These are phyloP conservation scores for Hevea brasiliensis DNA, from an alignment of 345 rosid genomes.

Conservation along the genomic window DNA sequence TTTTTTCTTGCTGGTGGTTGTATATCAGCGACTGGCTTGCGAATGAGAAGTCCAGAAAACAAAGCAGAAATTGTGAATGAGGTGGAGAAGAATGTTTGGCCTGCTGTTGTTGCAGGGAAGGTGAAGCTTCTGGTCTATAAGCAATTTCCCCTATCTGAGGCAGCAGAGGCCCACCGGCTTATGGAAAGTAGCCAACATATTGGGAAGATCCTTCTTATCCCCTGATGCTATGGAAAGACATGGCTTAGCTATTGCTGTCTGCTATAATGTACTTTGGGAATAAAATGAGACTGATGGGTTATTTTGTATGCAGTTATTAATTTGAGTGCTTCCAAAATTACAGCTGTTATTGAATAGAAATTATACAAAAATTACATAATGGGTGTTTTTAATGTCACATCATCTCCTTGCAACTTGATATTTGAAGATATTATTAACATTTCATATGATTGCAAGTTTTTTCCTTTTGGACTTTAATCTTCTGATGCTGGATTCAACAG, in stretches of 20 bases:
- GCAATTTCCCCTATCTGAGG: constrained; percentile 51
- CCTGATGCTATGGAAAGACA: constrained; percentile 27
- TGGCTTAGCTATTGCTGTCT: no score
- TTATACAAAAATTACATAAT: no score
- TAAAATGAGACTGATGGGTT: neutral
- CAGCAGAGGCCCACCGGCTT: constrained; percentile 69
- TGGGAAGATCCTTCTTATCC: constrained; percentile 73
- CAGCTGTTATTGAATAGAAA: neutral
- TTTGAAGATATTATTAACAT: no score
- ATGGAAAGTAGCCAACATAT: constrained; percentile 76
- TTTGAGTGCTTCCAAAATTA: neutral
- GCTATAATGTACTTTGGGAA: neutral
- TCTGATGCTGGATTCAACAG: no score
- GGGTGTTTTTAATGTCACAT: no score
- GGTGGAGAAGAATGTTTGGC: constrained; percentile 83
- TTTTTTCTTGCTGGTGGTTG: neutral
- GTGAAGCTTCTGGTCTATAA: constrained; percentile 68
- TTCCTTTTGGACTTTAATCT: no score
- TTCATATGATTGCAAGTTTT: no score
- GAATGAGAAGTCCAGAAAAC: constrained; percentile 62
- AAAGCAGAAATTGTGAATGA: constrained; percentile 68
- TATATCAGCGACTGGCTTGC: constrained; percentile 71
- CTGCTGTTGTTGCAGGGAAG: constrained; percentile 63
- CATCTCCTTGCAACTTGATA: neutral
- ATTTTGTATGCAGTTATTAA: no score